Evolutionary conservation across 495 filamentous ascomycete genomes (phyloP), one percentile per base, ranked within the genome.

Genomic region (Hypoxylon crocopeplum): DNA sequence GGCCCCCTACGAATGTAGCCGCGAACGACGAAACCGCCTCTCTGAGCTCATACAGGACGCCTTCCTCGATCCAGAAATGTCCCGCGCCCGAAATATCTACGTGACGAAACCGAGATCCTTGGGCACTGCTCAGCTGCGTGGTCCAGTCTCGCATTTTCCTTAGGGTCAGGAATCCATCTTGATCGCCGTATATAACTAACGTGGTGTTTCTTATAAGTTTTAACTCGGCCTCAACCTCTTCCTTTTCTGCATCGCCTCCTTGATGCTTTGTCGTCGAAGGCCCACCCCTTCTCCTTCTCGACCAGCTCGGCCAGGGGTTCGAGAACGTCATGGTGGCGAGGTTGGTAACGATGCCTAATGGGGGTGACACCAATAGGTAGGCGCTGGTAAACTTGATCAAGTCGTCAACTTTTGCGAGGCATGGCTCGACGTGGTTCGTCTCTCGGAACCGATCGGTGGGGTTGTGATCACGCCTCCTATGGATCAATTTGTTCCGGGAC

Each of bases 361-460:
- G 77, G 1, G 93, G 92, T 3, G 91, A 96, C 29, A 98, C 78
- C 8, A 97, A 75, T 0, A 98, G 77, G 72, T 94, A 96, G 12
- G 84, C 82, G 5, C 82, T 78, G 8, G 66, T 69, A 17, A 71
- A 69, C 17, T 22, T 27, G 21, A 46, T 52, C 11, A 67, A 47
- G 21, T 66, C 56, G 10, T 64, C 38, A 3, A 79, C 16, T 0
- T 58, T 48, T 11, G 55, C 63, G 7, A 74, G 45, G 13, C 45
- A 67, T 36, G 56, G 49, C 29, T 66, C 67, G n/a, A n/a, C n/a
- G n/a, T n/a, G n/a, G n/a, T 7, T 57, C 37, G 15, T 33, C 32
- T 55, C 59, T 4, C 27, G 52, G 2, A 48, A 52, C 11, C 17
- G 44, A 32, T 49, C 38, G 5, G 38, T 13, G 8, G 17, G 36